phyloP scores from a whole-genome alignment of 352 stramenopile genomes.

The Globisporangium canariense region DNA sequence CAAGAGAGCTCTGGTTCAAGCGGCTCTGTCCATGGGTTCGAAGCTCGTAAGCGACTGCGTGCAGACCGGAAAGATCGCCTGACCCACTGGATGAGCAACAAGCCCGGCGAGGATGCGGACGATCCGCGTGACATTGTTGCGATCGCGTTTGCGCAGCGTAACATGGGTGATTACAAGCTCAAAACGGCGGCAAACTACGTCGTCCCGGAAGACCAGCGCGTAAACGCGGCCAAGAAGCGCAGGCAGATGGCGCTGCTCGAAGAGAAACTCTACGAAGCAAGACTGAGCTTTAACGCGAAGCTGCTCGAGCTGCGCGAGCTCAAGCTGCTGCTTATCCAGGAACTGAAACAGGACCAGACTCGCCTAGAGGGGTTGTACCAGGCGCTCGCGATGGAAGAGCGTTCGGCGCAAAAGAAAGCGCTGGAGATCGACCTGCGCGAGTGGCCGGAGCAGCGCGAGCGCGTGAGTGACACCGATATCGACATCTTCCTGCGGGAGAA shows the following conservation, averaged over 20 bases:
- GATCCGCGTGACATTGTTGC: constrained; percentile 89
- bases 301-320: constrained; percentile 87
- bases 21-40: constrained; percentile 64
- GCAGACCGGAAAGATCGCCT: constrained; percentile 66
- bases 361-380: constrained; percentile 45
- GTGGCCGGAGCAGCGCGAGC: constrained; percentile 88
- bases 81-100: constrained; percentile 54
- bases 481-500: constrained; percentile 63
- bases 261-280: constrained; percentile 75
- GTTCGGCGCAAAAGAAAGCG: constrained; percentile 3
- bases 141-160: constrained; percentile 82
- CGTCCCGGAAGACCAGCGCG: constrained; percentile 84
- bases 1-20: constrained; percentile 6
- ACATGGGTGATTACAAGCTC: constrained; percentile 92
- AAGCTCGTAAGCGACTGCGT: constrained; percentile 76
- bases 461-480: constrained; percentile 77
- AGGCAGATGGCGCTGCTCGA: constrained; percentile 85
- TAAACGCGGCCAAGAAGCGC: constrained; percentile 89
- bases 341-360: constrained; percentile 55
- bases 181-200: constrained; percentile 87
- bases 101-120: constrained; percentile 88
- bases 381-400: constrained; percentile 27
- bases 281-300: constrained; percentile 88
- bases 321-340: constrained; percentile 81
- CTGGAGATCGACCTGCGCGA: constrained; percentile 66